These are phyloP conservation scores for Scenedesmus sp. DNA, from an alignment of 163 green algal species.

Conservation along the genomic window DNA sequence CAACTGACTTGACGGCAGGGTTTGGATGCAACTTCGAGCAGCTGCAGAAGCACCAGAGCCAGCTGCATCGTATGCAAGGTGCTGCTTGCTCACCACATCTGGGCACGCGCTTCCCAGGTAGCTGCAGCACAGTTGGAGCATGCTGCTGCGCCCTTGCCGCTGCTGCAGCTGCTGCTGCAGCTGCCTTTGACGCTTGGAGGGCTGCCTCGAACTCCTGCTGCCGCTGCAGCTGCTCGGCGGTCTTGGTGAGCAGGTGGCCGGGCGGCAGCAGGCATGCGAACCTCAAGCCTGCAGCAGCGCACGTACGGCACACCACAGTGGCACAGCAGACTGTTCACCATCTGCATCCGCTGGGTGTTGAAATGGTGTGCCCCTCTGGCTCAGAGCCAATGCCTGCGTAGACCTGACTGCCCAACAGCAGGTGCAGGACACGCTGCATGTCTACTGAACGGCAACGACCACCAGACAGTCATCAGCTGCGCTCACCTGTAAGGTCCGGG, in stretches of 20 bases:
- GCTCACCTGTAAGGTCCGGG: not conserved
- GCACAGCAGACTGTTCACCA: not conserved
- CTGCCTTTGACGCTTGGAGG: not conserved
- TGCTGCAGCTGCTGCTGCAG: not conserved
- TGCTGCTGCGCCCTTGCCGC: not conserved
- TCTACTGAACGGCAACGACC: not conserved
- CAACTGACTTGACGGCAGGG: not conserved
- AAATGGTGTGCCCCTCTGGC: not conserved
- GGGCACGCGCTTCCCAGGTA: not conserved
- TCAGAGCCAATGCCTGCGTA: not conserved
- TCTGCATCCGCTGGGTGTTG: not conserved
- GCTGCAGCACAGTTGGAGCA: not conserved
- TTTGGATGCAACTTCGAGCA: not conserved
- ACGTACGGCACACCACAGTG: not conserved
- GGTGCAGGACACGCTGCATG: not conserved
- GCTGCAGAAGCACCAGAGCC: not conserved
- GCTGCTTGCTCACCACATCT: not conserved
- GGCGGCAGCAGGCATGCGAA: constrained; percentile 44
- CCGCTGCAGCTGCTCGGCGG: constrained; percentile 35
- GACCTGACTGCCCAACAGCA: too few relatives aligned
- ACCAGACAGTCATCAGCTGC: not conserved
- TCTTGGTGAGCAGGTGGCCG: constrained; percentile 48
- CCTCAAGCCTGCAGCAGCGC: constrained; percentile 8
- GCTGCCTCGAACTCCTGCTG: constrained; percentile 41
- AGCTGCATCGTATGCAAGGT: not conserved